Evolutionary conservation across 306 rosid species (phyloP).

Genomic region (Inga oerstediana): DNA sequence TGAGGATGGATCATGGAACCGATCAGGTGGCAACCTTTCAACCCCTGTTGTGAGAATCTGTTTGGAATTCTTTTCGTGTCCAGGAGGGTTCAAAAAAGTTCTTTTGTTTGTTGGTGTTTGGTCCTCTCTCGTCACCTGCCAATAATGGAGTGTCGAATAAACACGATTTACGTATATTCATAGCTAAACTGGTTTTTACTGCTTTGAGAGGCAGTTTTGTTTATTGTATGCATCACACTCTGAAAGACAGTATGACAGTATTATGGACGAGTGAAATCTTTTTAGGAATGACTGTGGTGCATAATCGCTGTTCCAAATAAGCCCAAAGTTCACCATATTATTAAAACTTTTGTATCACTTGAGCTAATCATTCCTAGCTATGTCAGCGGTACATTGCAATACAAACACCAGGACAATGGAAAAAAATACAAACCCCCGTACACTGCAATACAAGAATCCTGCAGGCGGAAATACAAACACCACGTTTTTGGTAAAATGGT

Average conservation of each 20-base stretch:
- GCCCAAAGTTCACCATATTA: not conserved
- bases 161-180: constrained; percentile 5
- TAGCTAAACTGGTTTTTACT: constrained; percentile 22
- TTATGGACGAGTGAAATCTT: not conserved
- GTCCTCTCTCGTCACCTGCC: constrained; percentile 33
- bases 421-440: too few species aligned
- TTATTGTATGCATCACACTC: not conserved
- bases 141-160: constrained; percentile 41
- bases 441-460: too few species aligned
- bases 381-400: too few species aligned
- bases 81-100: constrained; percentile 30
- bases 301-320: not conserved
- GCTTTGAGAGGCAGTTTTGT: not conserved
- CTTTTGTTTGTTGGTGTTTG: constrained; percentile 38
- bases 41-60: constrained; percentile 25
- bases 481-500: too few species aligned
- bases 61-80: constrained; percentile 33
- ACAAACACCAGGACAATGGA: too few species aligned
- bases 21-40: constrained; percentile 33
- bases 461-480: too few species aligned
- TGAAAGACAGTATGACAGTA: not conserved
- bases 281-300: not conserved
- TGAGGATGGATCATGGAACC: constrained; percentile 26
- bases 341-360: not conserved
- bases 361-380: not conserved